phyloP scores from a whole-genome alignment of 306 rosid species.

The Citrullus amarus region DNA sequence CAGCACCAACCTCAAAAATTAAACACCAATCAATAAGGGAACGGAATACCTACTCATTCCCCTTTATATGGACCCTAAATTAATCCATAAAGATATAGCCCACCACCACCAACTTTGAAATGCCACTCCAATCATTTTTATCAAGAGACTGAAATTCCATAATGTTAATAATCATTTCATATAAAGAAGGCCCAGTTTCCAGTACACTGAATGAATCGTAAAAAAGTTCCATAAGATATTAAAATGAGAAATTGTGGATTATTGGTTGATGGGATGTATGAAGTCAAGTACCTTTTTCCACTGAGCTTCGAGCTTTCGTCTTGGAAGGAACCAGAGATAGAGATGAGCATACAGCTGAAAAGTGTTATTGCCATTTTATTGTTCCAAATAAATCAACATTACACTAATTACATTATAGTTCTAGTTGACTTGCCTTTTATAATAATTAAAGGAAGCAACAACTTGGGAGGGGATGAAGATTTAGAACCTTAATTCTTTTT shows the following conservation, averaged over 20 bases:
- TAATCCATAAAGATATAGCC: background rate
- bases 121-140: background rate
- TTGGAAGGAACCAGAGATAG: background rate
- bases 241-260: background rate
- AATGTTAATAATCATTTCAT: background rate
- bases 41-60: background rate
- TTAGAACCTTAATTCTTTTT: background rate
- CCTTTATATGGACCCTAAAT: background rate
- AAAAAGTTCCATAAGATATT: background rate
- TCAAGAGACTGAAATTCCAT: background rate
- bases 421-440: background rate
- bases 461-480: background rate
- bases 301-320: background rate
- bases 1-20: background rate
- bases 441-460: background rate
- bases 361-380: background rate
- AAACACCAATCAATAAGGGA: background rate
- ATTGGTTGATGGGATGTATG: background rate
- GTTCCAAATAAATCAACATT: background rate
- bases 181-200: background rate
- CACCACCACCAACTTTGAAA: background rate
- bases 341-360: background rate
- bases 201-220: background rate
- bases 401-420: background rate
- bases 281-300: background rate